Base-by-base conservation (phyloP, 148 eudicot species). In the Amaranthus palmeri region DNA sequence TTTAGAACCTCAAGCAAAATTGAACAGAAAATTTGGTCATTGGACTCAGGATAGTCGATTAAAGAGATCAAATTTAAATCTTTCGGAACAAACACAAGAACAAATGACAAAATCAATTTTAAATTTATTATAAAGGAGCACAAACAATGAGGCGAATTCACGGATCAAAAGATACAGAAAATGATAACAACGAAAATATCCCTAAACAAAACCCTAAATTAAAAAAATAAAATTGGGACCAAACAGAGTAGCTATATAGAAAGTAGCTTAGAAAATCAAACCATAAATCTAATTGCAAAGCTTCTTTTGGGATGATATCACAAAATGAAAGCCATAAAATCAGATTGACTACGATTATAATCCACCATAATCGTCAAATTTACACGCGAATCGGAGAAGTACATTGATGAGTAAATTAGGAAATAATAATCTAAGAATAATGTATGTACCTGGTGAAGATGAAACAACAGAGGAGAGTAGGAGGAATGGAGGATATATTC, bases 381-480 rank as follows among this genome's bases (percentile, higher is more conserved):
- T 64, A 4, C 5, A 45, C 15, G 25, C 1, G 42, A 5, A 54
- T 65, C 44, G 47, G 41, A 74, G 56, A 66, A 18, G 9, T 17
- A 17, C 8, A 50, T 72, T 18, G 14, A 53, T 17, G 2, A n/a
- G 36, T 25, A 25, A 47, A 63, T 44, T 10, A 61, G 9, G 25
- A 45, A 3, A 7, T 0, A 50, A n/a, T 7, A 41, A 4, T 15
- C 2, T 11, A 0, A 0, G 46, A 57, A 73, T 25, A 25, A 67
- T 41, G 40, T 74, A 67, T 41, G 40, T 74, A 74, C 77, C 77
- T 67, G 70, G 57, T 74, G 9, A 67, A 6, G 52, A 51, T n/a
- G 42, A 40, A 25, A 25, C 1, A 25, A 25, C 36, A 25, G 36
- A 2, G 36, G 36, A n/a, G n/a, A n/a, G n/a, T n/a, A n/a, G n/a